Conservation (phyloP, 371 early-diverging fungal species). For the Mortierella sp. region DNA sequence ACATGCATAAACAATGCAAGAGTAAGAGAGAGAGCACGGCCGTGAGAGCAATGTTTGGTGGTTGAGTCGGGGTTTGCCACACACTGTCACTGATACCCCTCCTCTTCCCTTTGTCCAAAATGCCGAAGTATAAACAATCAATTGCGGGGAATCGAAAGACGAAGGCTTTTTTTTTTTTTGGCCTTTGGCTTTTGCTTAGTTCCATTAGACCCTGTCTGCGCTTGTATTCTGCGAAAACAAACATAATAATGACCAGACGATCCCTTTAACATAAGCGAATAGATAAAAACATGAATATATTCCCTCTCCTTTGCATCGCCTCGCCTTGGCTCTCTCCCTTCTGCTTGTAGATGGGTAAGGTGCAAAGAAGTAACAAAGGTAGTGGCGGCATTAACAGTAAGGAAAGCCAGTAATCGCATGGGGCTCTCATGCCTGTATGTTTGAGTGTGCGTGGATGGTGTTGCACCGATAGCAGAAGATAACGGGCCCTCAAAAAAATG, state of each 20-base stretch:
- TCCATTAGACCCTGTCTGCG: background rate
- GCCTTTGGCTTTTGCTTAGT: background rate
- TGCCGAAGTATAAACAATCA: background rate
- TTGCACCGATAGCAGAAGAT: background rate
- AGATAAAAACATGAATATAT: too few relatives aligned
- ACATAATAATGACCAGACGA: background rate
- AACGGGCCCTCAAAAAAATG: background rate
- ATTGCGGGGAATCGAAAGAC: background rate
- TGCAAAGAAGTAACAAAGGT: too few relatives aligned
- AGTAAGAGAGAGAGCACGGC: background rate
- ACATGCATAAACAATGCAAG: background rate
- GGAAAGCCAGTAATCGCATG: background rate
- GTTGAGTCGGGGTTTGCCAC: background rate
- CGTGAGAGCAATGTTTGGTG: background rate
- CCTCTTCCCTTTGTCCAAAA: background rate
- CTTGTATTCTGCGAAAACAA: background rate
- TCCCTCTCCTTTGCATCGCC: too few relatives aligned
- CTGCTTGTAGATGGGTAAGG: too few relatives aligned
- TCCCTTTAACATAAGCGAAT: background rate
- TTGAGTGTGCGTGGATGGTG: background rate
- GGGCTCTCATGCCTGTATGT: background rate
- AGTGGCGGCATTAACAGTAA: background rate
- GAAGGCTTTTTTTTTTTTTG: background rate
- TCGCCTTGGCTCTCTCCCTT: background rate
- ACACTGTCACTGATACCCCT: background rate